These are phyloP conservation scores for Podospora appendiculata DNA, from an alignment of 495 filamentous ascomycete genomes.

Conservation along the genomic window DNA sequence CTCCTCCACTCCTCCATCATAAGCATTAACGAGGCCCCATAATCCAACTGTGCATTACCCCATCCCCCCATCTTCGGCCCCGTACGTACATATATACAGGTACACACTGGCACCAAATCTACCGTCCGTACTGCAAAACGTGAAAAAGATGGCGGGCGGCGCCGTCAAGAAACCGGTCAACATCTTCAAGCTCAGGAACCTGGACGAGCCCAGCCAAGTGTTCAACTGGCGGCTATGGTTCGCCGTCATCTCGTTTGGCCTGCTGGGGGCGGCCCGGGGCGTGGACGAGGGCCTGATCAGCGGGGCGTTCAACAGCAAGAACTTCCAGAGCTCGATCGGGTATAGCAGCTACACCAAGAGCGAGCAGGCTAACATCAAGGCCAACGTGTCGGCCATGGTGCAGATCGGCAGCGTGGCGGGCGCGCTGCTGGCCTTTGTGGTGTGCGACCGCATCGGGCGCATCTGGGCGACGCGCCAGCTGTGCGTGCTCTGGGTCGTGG, in stretches of 20 bases:
- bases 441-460: slow-evolving; percentile 62
- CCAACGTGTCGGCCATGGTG: slow-evolving; percentile 65
- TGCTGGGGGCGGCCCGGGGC: slow-evolving; percentile 63
- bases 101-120: no score
- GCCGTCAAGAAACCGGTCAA: slow-evolving; percentile 61
- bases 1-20: no score
- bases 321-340: slow-evolving; percentile 54
- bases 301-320: slow-evolving; percentile 54
- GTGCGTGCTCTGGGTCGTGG: slow-evolving; percentile 58
- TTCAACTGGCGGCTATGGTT: slow-evolving; percentile 63
- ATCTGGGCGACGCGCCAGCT: slow-evolving; percentile 63
- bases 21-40: no score
- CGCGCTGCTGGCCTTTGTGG: slow-evolving; percentile 56
- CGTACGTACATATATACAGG: no score
- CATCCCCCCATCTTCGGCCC: no score
- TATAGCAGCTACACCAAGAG: slow-evolving; percentile 44
- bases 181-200: slow-evolving; percentile 51
- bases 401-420: slow-evolving; percentile 62
- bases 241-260: slow-evolving; percentile 57
- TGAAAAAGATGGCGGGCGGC: slow-evolving; percentile 53
- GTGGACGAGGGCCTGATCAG: slow-evolving; percentile 69
- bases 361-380: slow-evolving; percentile 54
- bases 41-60: no score
- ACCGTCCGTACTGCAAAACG: no score
- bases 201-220: slow-evolving; percentile 47